Percentiles rank a stretch among this genome's conserved stretches.
Evolutionary conservation across 1,284 basidiomycete species (phyloP).

Genomic region (Tylopilus sp.): DNA sequence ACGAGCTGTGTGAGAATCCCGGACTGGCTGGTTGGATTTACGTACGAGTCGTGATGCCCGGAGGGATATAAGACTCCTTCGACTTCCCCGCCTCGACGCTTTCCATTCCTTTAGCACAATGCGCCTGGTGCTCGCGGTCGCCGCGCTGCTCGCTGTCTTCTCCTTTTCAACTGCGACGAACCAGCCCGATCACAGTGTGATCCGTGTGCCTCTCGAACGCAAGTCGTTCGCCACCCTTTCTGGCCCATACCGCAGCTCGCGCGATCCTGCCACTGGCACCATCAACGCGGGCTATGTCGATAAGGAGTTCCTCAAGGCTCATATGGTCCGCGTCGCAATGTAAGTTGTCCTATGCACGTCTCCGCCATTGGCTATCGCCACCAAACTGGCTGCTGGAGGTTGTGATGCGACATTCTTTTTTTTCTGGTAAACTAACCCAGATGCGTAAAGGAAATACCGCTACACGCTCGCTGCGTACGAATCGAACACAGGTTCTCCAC

Average conservation of each 20-base stretch:
- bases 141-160: slow-evolving; percentile 15
- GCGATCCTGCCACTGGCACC: background rate
- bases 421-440: slow-evolving; percentile 1
- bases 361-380: no score
- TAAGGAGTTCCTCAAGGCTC: slow-evolving; percentile 11
- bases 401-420: background rate
- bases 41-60: background rate
- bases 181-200: slow-evolving; percentile 3
- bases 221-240: slow-evolving; percentile 14
- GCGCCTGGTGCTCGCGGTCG: slow-evolving; percentile 10
- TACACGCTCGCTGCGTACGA: slow-evolving; percentile 37
- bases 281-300: slow-evolving; percentile 4
- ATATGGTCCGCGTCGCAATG: slow-evolving; percentile 17
- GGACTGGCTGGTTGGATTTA: slow-evolving; percentile 3
- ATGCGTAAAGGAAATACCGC: slow-evolving; percentile 35
- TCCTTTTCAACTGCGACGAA: slow-evolving; percentile 11
- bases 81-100: no score
- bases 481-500: slow-evolving; percentile 38
- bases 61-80: background rate
- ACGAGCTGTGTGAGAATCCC: background rate
- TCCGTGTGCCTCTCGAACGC: slow-evolving; percentile 24
- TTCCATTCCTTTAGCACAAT: no score
- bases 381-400: no score
- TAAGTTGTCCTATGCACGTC: slow-evolving; percentile 9
- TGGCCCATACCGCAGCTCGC: background rate